Conservation (phyloP, 257 asterid species). For the Orobanche coerulescens region DNA sequence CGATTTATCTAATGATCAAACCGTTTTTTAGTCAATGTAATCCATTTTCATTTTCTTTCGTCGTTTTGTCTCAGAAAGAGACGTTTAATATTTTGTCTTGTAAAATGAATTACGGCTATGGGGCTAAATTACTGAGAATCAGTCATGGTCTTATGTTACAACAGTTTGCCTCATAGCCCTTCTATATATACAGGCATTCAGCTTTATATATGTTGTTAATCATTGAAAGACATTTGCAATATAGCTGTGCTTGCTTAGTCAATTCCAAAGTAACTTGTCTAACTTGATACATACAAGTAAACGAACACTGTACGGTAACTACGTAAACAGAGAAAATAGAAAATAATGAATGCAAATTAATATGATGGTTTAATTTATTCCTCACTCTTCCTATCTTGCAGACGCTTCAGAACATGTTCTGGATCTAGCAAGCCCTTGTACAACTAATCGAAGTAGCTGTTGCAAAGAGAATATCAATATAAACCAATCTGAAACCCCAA, state of each 20-base stretch:
- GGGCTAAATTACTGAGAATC: background rate
- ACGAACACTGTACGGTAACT: background rate
- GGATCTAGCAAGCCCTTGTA: conserved; percentile 31
- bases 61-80: background rate
- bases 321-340: background rate
- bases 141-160: background rate
- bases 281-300: background rate
- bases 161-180: background rate
- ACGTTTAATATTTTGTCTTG: background rate
- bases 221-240: background rate
- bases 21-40: background rate
- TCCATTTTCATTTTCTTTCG: background rate
- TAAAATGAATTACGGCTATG: background rate
- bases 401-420: conserved; percentile 26
- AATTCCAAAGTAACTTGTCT: background rate
- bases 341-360: conserved; percentile 6
- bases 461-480: conserved; percentile 56
- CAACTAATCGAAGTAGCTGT: conserved; percentile 36
- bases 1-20: background rate
- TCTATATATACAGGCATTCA: background rate
- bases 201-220: background rate
- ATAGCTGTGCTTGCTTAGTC: background rate
- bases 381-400: conserved; percentile 24
- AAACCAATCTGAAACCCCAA: conserved; percentile 47
- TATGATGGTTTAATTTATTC: conserved; percentile 1